These are phyloP conservation scores for Harringtonia lauricola DNA, from an alignment of 2,329 filamentous ascomycete genomes.

Conservation along the genomic window DNA sequence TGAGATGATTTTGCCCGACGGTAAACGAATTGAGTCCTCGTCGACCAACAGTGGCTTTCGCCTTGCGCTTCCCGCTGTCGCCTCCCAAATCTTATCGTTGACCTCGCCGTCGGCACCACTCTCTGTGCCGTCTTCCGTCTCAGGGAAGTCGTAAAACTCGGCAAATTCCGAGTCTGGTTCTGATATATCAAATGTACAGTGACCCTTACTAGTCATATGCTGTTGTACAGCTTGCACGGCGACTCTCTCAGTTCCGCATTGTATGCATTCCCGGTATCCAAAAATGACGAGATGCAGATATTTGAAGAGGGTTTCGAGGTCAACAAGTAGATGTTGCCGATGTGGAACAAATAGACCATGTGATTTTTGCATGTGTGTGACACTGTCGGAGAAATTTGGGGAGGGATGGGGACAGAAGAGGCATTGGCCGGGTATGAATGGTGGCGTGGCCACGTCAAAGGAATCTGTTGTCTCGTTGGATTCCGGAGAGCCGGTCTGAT, in stretches of 20 bases:
- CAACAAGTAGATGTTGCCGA: conserved; percentile 27
- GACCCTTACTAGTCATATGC: conserved; percentile 37
- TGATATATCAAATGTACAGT: conserved; percentile 31
- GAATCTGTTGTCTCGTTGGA: too few species aligned
- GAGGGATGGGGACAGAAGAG: conserved; percentile 29
- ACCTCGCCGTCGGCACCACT: not conserved
- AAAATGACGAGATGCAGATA: conserved; percentile 38
- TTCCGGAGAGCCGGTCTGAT: too few species aligned
- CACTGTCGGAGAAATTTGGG: conserved; percentile 22
- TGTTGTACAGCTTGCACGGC: conserved; percentile 35
- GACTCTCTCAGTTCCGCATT: conserved; percentile 31
- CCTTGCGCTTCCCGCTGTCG: not conserved
- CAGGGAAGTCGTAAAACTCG: conserved; percentile 28
- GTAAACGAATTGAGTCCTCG: conserved; percentile 20
- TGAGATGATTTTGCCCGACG: conserved; percentile 24
- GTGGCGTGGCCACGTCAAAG: not conserved
- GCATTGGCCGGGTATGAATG: conserved; percentile 22
- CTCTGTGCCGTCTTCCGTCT: conserved; percentile 6
- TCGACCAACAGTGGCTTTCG: conserved; percentile 9
- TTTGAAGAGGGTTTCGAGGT: conserved; percentile 32
- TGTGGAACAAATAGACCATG: conserved; percentile 36
- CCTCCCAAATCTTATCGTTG: not conserved
- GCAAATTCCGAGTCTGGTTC: conserved; percentile 24
- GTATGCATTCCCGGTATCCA: conserved; percentile 37
- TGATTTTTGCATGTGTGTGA: conserved; percentile 34